Conservation (phyloP, 345 rosid genomes). For the Sisymbrium altissimum region DNA sequence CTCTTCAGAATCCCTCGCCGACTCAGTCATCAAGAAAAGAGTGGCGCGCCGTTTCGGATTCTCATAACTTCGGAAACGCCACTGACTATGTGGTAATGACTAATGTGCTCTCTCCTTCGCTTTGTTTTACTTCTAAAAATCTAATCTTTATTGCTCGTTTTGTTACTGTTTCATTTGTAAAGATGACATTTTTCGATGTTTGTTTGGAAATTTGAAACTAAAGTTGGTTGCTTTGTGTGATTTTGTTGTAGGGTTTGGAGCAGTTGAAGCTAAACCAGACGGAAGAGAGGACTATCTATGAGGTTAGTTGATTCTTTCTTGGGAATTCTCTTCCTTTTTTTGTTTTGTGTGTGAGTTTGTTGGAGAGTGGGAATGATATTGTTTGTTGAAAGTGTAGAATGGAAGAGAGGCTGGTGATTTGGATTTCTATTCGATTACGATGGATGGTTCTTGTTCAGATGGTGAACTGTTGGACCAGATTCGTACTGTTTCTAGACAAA, state of each 20-base stretch:
- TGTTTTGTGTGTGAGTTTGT: neutral
- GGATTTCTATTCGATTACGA: conserved; percentile 54
- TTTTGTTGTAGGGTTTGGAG: conserved; percentile 52
- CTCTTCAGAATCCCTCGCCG: conserved; percentile 52
- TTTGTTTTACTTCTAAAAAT: neutral
- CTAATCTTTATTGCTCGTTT: neutral
- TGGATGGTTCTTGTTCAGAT: conserved; percentile 48
- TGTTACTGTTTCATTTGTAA: neutral
- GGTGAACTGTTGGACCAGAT: conserved; percentile 65
- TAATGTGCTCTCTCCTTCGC: neutral
- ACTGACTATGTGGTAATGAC: conserved; percentile 50
- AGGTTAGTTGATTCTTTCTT: conserved; percentile 44
- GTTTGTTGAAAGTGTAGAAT: conserved; percentile 65
- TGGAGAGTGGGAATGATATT: neutral
- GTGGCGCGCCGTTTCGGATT: conserved; percentile 94
- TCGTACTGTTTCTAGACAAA: conserved; percentile 50
- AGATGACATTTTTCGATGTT: neutral
- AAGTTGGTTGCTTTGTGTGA: neutral
- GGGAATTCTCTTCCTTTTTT: neutral
- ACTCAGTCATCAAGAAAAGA: conserved; percentile 61
- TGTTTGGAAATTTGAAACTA: neutral
- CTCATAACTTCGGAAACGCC: conserved; percentile 51
- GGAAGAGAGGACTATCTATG: conserved; percentile 79
- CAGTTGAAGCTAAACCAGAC: conserved; percentile 57
- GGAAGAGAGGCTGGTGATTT: conserved; percentile 65